phyloP scores from a whole-genome alignment of 2,329 filamentous ascomycete genomes.

The Talaromyces sp. region DNA sequence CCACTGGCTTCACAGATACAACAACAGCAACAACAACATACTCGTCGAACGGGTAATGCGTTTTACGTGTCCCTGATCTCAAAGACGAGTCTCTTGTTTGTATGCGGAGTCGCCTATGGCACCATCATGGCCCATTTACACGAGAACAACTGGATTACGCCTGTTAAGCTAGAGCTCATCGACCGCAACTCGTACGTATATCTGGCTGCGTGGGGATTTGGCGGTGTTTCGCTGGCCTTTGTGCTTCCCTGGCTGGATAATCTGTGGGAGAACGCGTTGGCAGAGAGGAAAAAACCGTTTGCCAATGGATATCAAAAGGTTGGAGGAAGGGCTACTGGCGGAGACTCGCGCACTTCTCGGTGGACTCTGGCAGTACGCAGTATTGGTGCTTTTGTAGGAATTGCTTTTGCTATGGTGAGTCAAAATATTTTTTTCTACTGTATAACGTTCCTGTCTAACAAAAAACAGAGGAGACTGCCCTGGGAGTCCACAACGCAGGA shows the following conservation, averaged over 20 bases:
- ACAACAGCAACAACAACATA: constrained; percentile 14
- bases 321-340: constrained; percentile 9
- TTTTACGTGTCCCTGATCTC: constrained; percentile 49
- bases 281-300: constrained; percentile 10
- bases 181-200: constrained; percentile 60
- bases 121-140: constrained; percentile 75
- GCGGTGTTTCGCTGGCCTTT: constrained; percentile 71
- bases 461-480: constrained; percentile 68
- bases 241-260: constrained; percentile 80
- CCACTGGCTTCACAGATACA: constrained; percentile 18
- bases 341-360: constrained; percentile 25
- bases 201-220: constrained; percentile 73
- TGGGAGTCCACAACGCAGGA: constrained; percentile 96
- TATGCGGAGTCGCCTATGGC: constrained; percentile 78
- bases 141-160: constrained; percentile 58
- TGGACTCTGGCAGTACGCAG: constrained; percentile 71
- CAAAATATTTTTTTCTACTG: constrained; percentile 7
- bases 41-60: constrained; percentile 36
- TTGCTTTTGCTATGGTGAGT: constrained; percentile 72
- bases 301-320: not conserved
- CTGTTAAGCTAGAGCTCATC: constrained; percentile 56
- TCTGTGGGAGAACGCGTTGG: constrained; percentile 57
- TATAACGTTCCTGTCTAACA: constrained; percentile 8
- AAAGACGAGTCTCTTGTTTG: constrained; percentile 64
- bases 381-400: constrained; percentile 66